Conservation (phyloP, 2,329 filamentous ascomycete genomes). For the Exophiala lecanii-corni region DNA sequence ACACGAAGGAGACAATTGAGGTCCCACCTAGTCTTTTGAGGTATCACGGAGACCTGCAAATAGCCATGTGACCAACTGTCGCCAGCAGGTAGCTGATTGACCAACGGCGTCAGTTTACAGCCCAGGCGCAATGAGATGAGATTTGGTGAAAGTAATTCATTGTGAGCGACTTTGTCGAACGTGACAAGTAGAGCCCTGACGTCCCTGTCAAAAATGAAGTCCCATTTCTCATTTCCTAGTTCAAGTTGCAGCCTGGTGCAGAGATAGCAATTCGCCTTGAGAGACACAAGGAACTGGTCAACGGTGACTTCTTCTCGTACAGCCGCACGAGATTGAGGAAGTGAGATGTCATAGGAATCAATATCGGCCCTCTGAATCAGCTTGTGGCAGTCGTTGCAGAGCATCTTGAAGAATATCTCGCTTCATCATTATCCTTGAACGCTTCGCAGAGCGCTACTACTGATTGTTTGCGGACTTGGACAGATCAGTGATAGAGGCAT, state of each 20-base stretch:
- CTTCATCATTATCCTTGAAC: too few species aligned
- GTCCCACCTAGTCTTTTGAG: conserved; percentile 3
- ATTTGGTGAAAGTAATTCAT: neutral
- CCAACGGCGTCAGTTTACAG: conserved; percentile 12
- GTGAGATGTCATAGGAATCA: neutral
- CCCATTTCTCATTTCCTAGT: conserved; percentile 14
- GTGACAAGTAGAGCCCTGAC: conserved; percentile 5
- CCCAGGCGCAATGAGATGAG: conserved; percentile 9
- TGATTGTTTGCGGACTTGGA: too few species aligned
- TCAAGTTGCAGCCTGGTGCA: conserved; percentile 11
- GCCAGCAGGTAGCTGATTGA: conserved; percentile 1
- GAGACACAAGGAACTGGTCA: conserved; percentile 1
- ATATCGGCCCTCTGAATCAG: conserved; percentile 11
- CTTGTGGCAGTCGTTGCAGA: conserved; percentile 18
- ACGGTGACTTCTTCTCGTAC: conserved; percentile 8
- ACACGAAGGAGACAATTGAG: neutral
- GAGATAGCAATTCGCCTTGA: conserved; percentile 9
- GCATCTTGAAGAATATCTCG: too few species aligned
- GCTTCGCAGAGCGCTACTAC: too few species aligned
- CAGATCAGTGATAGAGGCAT: too few species aligned
- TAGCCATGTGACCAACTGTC: conserved; percentile 15
- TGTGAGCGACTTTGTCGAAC: conserved; percentile 12
- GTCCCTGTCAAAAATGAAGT: conserved; percentile 3
- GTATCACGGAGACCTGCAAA: conserved; percentile 8
- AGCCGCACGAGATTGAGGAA: neutral